Conservation (phyloP, 371 early-diverging fungal genomes). For the Mortierella sp. region DNA sequence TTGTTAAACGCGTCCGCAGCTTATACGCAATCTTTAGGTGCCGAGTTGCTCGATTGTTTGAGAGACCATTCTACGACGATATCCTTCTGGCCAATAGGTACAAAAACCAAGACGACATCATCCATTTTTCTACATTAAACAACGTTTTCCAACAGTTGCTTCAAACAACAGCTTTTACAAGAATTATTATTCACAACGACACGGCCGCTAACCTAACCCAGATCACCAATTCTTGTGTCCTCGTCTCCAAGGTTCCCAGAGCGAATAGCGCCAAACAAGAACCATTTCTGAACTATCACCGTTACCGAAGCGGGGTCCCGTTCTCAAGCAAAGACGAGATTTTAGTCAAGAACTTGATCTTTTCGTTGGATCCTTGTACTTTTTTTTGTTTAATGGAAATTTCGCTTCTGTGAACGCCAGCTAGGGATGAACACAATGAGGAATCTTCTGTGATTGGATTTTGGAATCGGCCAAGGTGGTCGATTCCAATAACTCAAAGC, state of each 20-base stretch:
- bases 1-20: too few species aligned
- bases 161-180: neutral
- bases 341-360: slow-evolving; percentile 57
- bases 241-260: slow-evolving; percentile 48
- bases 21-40: neutral
- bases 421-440: neutral
- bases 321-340: slow-evolving; percentile 46
- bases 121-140: neutral
- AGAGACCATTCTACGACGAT: too few species aligned
- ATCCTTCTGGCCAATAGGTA: neutral
- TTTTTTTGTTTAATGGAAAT: neutral
- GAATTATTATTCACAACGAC: slow-evolving; percentile 13
- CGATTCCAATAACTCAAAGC: slow-evolving; percentile 24
- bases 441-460: slow-evolving; percentile 32
- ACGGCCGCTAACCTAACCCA: slow-evolving; percentile 14
- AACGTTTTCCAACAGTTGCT: neutral
- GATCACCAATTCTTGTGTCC: slow-evolving; percentile 36
- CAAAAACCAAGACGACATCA: neutral
- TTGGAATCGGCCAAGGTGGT: slow-evolving; percentile 37
- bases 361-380: slow-evolving; percentile 54
- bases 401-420: neutral
- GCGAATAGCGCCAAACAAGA: slow-evolving; percentile 41
- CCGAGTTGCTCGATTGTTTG: neutral
- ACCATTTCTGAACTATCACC: slow-evolving; percentile 34
- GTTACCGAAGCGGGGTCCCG: slow-evolving; percentile 27